phyloP scores from a whole-genome alignment of 352 stramenopile genomes.

The Phytophthora idaei region DNA sequence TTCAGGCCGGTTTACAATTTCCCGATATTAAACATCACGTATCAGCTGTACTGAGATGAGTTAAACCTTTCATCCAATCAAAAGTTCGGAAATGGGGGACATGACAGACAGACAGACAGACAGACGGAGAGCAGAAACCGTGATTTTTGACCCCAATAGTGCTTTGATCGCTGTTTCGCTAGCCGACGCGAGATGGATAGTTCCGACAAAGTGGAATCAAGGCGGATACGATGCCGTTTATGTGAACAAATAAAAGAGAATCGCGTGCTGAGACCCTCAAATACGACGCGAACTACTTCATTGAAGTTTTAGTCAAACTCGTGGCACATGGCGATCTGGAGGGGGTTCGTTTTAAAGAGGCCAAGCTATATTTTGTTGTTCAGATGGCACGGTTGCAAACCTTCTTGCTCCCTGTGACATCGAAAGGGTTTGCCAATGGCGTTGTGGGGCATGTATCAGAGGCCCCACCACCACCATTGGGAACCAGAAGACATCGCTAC shows the following conservation, averaged over 20 bases:
- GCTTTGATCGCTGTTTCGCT: neutral
- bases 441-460: neutral
- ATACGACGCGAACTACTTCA: neutral
- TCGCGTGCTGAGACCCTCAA: neutral
- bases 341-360: neutral
- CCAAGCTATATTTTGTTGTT: neutral
- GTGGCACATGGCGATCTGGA: neutral
- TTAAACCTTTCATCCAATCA: too few species aligned
- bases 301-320: neutral
- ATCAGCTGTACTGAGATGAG: too few species aligned
- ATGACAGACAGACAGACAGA: too few species aligned
- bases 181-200: neutral
- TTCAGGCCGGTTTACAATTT: too few species aligned
- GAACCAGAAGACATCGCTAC: neutral
- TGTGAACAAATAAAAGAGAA: neutral
- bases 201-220: neutral
- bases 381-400: neutral
- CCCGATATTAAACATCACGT: too few species aligned
- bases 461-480: neutral
- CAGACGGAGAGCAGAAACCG: neutral
- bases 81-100: too few species aligned
- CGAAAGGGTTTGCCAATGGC: neutral
- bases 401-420: neutral
- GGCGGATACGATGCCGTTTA: neutral
- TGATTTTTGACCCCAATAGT: neutral